phyloP scores from a whole-genome alignment of 1,284 basidiomycete genomes.

The Xerocomus amazonicus region DNA sequence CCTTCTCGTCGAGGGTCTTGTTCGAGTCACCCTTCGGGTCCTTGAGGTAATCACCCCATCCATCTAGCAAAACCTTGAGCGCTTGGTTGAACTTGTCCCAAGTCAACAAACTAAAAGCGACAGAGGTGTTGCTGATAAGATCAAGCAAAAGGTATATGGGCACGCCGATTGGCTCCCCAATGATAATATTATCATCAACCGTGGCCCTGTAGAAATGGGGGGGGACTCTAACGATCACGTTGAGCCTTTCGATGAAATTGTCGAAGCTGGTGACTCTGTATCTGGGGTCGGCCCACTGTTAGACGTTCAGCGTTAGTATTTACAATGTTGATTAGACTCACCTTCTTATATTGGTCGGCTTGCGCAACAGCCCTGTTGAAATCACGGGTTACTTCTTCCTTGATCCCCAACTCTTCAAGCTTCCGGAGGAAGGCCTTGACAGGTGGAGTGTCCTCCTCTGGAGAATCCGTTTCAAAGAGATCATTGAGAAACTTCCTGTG shows the following conservation, averaged over 20 bases:
- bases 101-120: slow-evolving; percentile 19
- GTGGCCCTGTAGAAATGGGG: background rate
- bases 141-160: slow-evolving; percentile 22
- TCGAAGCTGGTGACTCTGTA: background rate
- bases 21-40: background rate
- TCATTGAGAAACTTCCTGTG: background rate
- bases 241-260: background rate
- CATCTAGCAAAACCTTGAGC: slow-evolving; percentile 10
- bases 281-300: background rate
- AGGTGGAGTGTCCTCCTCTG: background rate
- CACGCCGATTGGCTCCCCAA: slow-evolving; percentile 20
- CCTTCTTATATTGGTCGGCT: background rate
- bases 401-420: background rate
- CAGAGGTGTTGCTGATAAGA: slow-evolving; percentile 19
- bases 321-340: background rate
- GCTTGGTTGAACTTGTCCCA: slow-evolving; percentile 20
- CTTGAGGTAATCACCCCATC: slow-evolving; percentile 7
- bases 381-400: background rate
- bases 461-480: background rate
- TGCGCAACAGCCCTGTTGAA: background rate
- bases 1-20: background rate
- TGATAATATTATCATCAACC: background rate
- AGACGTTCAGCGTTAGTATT: background rate
- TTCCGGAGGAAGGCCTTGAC: background rate
- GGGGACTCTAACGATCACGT: background rate